Evolutionary conservation across 306 rosid species (phyloP).

Genomic region (Hippophae gyantsensis): DNA sequence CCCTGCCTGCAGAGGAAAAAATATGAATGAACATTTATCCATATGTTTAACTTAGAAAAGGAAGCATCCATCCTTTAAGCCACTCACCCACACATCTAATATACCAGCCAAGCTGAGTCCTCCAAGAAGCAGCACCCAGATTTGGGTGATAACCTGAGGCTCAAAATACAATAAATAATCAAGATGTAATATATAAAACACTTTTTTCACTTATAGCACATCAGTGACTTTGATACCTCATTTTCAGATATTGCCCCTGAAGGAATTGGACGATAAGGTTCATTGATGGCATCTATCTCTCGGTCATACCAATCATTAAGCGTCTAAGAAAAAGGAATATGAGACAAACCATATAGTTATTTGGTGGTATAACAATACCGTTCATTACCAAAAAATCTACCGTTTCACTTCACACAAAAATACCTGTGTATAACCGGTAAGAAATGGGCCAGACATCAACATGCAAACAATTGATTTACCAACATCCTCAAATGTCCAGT

Average conservation of each 20-base stretch:
- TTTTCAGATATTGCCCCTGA: conserved; percentile 89
- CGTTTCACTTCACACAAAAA: neutral
- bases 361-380: conserved; percentile 15
- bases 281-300: conserved; percentile 94
- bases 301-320: conserved; percentile 96
- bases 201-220: conserved; percentile 3
- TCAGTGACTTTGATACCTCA: conserved; percentile 42
- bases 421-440: conserved; percentile 95
- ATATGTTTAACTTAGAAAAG: conserved; percentile 9
- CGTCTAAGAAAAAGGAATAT: conserved; percentile 38
- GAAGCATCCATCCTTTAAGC: conserved; percentile 2
- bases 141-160: conserved; percentile 80
- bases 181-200: neutral
- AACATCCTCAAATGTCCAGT: conserved; percentile 82
- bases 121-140: conserved; percentile 88
- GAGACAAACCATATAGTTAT: conserved; percentile 9
- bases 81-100: conserved; percentile 90
- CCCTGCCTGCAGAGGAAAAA: conserved; percentile 58
- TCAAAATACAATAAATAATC: conserved; percentile 2
- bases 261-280: conserved; percentile 98
- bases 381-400: conserved; percentile 1
- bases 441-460: conserved; percentile 96
- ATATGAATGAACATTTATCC: conserved; percentile 17
- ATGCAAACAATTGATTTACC: conserved; percentile 77
- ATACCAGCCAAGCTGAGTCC: conserved; percentile 71